Conservation (phyloP, 805 yeast species). For the Lachancea nothofagi region DNA sequence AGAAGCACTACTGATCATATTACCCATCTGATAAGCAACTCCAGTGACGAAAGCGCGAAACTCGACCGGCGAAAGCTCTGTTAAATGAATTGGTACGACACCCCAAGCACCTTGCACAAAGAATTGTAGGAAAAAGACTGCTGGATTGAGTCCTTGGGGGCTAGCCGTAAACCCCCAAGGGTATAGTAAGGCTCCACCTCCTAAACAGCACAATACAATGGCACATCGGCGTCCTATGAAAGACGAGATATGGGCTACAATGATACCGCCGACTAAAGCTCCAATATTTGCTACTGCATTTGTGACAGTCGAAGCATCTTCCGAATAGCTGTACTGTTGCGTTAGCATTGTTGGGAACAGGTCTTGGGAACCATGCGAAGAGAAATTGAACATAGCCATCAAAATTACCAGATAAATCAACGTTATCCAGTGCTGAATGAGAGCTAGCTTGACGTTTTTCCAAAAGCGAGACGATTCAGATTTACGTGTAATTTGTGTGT, state of each 20-base stretch:
- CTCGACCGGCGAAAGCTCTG: conserved; percentile 58
- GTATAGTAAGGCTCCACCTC: conserved; percentile 57
- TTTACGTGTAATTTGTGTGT: conserved; percentile 26
- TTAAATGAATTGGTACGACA: conserved; percentile 54
- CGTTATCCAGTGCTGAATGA: conserved; percentile 52
- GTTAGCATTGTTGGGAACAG: conserved; percentile 59
- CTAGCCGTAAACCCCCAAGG: conserved; percentile 54
- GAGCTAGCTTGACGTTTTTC: conserved; percentile 31
- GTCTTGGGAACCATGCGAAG: conserved; percentile 73
- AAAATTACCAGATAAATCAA: conserved; percentile 50
- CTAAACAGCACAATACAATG: conserved; percentile 50
- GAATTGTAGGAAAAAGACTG: conserved; percentile 56
- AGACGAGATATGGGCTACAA: conserved; percentile 57
- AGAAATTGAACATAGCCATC: conserved; percentile 65
- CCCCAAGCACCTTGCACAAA: conserved; percentile 71
- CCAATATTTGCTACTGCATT: conserved; percentile 64
- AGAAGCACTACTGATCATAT: conserved; percentile 59
- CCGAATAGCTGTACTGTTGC: conserved; percentile 44
- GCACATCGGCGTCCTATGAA: conserved; percentile 62
- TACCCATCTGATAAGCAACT: conserved; percentile 62
- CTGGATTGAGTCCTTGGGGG: conserved; percentile 47
- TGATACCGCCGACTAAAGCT: conserved; percentile 59
- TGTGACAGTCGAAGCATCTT: conserved; percentile 50
- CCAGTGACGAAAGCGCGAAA: conserved; percentile 61
- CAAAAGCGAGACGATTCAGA: conserved; percentile 32